Percentiles rank a stretch among this genome's conserved stretches.
Conservation (phyloP, 2,329 filamentous ascomycete species). For the Berkeleyomyces basicola region DNA sequence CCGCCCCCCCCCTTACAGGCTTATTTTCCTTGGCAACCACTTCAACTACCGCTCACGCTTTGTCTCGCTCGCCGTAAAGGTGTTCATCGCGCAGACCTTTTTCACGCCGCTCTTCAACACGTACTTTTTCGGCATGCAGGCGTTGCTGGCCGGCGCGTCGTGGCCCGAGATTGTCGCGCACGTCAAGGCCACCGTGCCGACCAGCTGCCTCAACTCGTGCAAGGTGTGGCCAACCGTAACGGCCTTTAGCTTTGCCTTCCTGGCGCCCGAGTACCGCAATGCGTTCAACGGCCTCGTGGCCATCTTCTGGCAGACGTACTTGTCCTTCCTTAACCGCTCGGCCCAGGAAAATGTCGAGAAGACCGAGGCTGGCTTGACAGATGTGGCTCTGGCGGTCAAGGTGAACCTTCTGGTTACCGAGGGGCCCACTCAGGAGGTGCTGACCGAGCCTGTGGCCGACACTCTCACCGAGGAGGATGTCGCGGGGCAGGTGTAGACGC, state of each 20-base stretch:
- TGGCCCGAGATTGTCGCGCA: slow-evolving; percentile 49
- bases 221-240: slow-evolving; percentile 84
- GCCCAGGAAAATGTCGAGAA: slow-evolving; percentile 37
- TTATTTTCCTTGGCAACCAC: slow-evolving; percentile 58
- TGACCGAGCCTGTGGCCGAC: not conserved
- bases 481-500: not conserved
- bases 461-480: not conserved
- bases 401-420: not conserved
- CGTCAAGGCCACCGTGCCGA: slow-evolving; percentile 58
- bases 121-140: slow-evolving; percentile 71
- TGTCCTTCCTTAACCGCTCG: slow-evolving; percentile 60
- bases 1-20: slow-evolving; percentile 33
- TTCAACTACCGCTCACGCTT: slow-evolving; percentile 71
- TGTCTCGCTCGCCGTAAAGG: slow-evolving; percentile 58
- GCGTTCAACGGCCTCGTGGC: slow-evolving; percentile 66
- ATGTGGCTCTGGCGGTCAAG: not conserved
- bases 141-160: slow-evolving; percentile 52
- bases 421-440: not conserved
- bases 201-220: slow-evolving; percentile 59
- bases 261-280: slow-evolving; percentile 62
- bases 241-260: slow-evolving; percentile 72
- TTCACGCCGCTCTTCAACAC: slow-evolving; percentile 75
- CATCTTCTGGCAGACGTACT: slow-evolving; percentile 84
- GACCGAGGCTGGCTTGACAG: not conserved
- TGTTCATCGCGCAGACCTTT: slow-evolving; percentile 58